Base-by-base conservation (phyloP, 805 yeast species). In the Metschnikowia orientalis region DNA sequence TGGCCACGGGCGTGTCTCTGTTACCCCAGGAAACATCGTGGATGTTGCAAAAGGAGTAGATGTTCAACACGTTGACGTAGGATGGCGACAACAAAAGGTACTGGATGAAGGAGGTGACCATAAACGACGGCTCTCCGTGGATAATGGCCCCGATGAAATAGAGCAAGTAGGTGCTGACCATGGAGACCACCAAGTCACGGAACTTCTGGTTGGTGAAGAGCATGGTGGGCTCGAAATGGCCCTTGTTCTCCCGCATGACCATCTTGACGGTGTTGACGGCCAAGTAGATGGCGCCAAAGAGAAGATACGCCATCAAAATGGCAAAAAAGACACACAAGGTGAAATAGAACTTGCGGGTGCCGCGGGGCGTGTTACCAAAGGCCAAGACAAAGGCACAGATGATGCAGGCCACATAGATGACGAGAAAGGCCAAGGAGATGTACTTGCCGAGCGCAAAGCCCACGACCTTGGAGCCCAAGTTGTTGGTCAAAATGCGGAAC, bases 1-100 rank as follows among this genome's bases (percentile, higher is more conserved):
- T 75, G 53, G 67, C 77, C 31, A 47, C 48, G 8, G 76, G 77
- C 31, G 80, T 86, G 29, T 95, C 95, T 57, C 89, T 86, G 4
- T 95, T 90, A 56, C 97, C 97, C 97, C 97, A 90, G 5, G 96
- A 84, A 29, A 90, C 79, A 65, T 90, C 98, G 57, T 90, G 95
- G 40, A 90, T 81, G 59, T 90, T 90, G 67, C 97, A 89, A 57
- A 90, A 89, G 2, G 97, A 95, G 60, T 90, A 90, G 41, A 90
- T 90, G 57, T 87, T 88, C 53, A 90, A 67, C 33, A 89, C 90
- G 51, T 90, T 89, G 59, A 88, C 79, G 57, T 89, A 92, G 0
- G 94, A 77, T 0, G 98, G 98, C 42, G 89, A 79, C 37, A 90
- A 59, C 41, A 90, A 59, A 38, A 90, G 57, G 54, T 90, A 90